These are phyloP conservation scores for Chalaropsis thielavioides DNA, from an alignment of 2,329 filamentous ascomycete genomes.

Conservation along the genomic window DNA sequence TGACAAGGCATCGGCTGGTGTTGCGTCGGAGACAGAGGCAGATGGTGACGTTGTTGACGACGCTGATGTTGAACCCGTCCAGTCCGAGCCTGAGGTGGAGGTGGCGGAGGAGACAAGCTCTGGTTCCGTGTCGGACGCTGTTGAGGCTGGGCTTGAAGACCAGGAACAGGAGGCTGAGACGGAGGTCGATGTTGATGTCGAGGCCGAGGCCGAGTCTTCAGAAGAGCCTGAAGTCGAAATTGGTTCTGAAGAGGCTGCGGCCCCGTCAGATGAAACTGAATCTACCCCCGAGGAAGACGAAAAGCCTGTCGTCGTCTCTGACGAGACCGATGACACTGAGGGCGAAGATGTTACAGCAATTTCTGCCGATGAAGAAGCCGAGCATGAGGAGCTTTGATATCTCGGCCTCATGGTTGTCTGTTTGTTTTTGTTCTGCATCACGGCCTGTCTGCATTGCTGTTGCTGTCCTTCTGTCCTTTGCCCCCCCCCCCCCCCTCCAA, in stretches of 20 bases:
- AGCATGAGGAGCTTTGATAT: slow-evolving; percentile 3
- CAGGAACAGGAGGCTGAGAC: background rate
- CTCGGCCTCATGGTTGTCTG: background rate
- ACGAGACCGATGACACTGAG: background rate
- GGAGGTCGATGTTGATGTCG: background rate
- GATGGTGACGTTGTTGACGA: background rate
- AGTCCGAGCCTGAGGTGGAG: background rate
- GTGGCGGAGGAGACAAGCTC: background rate
- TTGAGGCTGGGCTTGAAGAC: background rate
- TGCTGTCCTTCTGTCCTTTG: background rate
- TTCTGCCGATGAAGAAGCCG: background rate
- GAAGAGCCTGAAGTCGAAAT: background rate
- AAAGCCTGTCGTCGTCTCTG: background rate
- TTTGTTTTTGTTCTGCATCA: background rate
- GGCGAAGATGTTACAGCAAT: background rate
- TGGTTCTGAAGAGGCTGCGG: background rate
- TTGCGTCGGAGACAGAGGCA: background rate
- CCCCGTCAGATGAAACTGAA: background rate
- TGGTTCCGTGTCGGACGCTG: background rate
- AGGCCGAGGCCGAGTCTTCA: background rate
- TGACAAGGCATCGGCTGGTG: background rate
- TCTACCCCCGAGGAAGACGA: background rate
- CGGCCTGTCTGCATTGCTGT: background rate
- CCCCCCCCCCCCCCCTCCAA: background rate
- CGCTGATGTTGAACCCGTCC: background rate